Percentiles rank a stretch among this genome's conserved stretches.
These are phyloP conservation scores for Dalbergia oliveri DNA, from an alignment of 306 rosid genomes.

Conservation along the genomic window DNA sequence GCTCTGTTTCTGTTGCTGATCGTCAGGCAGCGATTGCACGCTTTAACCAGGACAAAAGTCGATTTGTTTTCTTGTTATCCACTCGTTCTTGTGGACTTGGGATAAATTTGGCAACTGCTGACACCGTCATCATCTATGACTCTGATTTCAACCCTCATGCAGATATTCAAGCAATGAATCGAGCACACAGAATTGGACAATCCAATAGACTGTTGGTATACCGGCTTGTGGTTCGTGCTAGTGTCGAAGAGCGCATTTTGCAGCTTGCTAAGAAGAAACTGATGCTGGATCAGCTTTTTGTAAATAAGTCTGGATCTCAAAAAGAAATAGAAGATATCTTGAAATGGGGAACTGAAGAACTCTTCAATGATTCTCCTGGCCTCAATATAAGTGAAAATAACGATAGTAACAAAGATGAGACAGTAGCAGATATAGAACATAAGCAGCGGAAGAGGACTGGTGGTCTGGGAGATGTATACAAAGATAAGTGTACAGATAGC, in stretches of 20 bases:
- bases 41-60: constrained; percentile 96
- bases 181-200: constrained; percentile 99
- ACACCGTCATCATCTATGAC: constrained; percentile 98
- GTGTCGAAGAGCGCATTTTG: constrained; percentile 99
- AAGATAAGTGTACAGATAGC: constrained; percentile 92
- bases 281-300: constrained; percentile 99
- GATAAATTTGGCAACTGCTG: constrained; percentile 98
- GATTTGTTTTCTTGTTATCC: constrained; percentile 96
- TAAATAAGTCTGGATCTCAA: constrained; percentile 95
- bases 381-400: constrained; percentile 66
- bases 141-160: constrained; percentile 99
- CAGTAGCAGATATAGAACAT: constrained; percentile 71
- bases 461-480: constrained; percentile 92
- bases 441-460: constrained; percentile 94
- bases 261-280: constrained; percentile 99
- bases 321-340: constrained; percentile 97
- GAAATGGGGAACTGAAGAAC: constrained; percentile 99
- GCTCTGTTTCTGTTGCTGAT: constrained; percentile 93
- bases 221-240: constrained; percentile 98
- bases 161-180: constrained; percentile 99
- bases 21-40: constrained; percentile 97
- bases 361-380: constrained; percentile 76
- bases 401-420: constrained; percentile 79
- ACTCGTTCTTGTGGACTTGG: constrained; percentile 99
- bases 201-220: constrained; percentile 97